Conservation (phyloP, 2,329 filamentous ascomycete species). For the Ascochyta rabiei region DNA sequence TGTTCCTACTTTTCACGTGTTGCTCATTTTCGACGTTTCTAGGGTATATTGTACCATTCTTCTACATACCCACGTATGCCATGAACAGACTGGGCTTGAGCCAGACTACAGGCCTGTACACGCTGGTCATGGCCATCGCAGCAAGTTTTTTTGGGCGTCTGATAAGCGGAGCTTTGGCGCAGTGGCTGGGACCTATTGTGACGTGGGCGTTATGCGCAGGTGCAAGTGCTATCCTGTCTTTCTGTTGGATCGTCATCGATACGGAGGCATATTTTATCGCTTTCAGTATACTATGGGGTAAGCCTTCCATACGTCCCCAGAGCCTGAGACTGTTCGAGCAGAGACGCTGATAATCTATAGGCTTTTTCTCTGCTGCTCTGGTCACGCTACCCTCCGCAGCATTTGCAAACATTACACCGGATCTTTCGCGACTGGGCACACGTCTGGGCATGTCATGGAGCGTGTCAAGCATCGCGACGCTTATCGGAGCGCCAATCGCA, state of each 20-base stretch:
- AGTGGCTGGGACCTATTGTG: conserved; percentile 41
- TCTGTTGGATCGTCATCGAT: conserved; percentile 44
- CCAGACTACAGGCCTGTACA: conserved; percentile 40
- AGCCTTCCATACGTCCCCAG: neutral
- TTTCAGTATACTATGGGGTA: conserved; percentile 47
- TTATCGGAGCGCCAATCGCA: conserved; percentile 47
- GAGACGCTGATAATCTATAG: conserved; percentile 17
- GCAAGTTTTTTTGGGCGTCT: conserved; percentile 46
- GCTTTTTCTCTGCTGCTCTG: conserved; percentile 46
- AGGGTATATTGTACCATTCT: conserved; percentile 48
- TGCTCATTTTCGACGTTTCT: conserved; percentile 45
- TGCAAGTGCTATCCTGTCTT: conserved; percentile 33
- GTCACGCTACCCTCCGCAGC: conserved; percentile 46
- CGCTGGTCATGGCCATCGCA: conserved; percentile 41
- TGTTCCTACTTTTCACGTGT: conserved; percentile 45
- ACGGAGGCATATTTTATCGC: conserved; percentile 37
- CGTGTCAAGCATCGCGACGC: conserved; percentile 42
- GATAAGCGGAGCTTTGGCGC: conserved; percentile 36
- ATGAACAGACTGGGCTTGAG: conserved; percentile 37
- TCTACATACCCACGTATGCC: conserved; percentile 47
- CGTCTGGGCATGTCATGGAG: conserved; percentile 48
- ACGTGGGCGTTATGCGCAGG: conserved; percentile 43
- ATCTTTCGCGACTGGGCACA: conserved; percentile 44
- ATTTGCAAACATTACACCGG: conserved; percentile 46
- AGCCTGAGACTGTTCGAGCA: neutral